Evolutionary conservation across 306 rosid genomes (phyloP).

Genomic region (Fragaria ananassa): DNA sequence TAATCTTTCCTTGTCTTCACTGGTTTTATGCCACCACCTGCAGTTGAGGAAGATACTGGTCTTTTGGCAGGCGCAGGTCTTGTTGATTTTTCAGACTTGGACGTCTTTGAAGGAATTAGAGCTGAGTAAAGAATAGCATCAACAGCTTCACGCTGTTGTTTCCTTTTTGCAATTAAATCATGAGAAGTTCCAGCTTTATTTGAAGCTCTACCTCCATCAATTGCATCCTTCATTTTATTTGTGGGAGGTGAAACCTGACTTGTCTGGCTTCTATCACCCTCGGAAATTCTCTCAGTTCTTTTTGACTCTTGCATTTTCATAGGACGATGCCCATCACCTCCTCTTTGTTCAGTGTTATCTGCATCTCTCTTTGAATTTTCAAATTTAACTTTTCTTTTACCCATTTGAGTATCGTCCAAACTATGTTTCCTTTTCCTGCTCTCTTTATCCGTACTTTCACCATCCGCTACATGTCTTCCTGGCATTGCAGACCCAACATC

Average conservation of each 20-base stretch:
- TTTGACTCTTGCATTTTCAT: conserved; percentile 33
- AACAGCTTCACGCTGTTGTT: conserved; percentile 86
- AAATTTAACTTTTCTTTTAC: conserved; percentile 42
- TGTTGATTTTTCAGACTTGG: conserved; percentile 45
- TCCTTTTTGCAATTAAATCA: conserved; percentile 69
- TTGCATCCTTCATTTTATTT: conserved; percentile 34
- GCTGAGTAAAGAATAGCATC: conserved; percentile 80
- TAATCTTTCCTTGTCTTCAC: conserved; percentile 60
- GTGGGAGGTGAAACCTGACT: conserved; percentile 37
- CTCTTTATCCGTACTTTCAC: conserved; percentile 23
- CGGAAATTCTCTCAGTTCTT: conserved; percentile 34
- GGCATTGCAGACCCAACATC: conserved; percentile 19
- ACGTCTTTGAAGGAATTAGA: conserved; percentile 71
- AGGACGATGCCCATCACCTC: conserved; percentile 30
- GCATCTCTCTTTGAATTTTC: conserved; percentile 34
- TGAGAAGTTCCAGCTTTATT: conserved; percentile 40
- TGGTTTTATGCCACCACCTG: conserved; percentile 41
- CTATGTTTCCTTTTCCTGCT: conserved; percentile 37
- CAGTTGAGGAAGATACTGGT: conserved; percentile 42
- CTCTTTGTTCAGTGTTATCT: conserved; percentile 32
- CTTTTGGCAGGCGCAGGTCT: conserved; percentile 46
- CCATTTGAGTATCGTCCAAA: conserved; percentile 29
- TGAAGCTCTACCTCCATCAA: conserved; percentile 34
- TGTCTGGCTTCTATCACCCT: conserved; percentile 31
- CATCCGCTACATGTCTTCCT: conserved; percentile 27